Base-by-base conservation (phyloP, 2,329 filamentous ascomycete species). In the Pseudogymnoascus sp. region DNA sequence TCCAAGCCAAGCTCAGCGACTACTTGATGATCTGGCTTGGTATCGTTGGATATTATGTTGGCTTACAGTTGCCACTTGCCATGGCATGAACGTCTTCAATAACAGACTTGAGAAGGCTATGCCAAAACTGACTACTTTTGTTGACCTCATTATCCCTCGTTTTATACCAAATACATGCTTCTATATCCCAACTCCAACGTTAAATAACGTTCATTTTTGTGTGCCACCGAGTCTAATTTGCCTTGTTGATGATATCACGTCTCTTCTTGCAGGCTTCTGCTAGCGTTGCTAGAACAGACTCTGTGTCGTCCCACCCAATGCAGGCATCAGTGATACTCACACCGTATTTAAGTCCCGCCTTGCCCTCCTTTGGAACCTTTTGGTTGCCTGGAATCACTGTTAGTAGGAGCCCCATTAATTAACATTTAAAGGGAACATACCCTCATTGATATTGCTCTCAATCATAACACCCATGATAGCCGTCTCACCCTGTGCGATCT, bases 401-500 rank as follows among this genome's bases (percentile, higher is more conserved):
- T 58, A 68, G 64, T 10, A 29, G 62, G 52, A 59, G 39, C 60
- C 6, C 16, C 21, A 7, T 6, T 35, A 33, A 14, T 39, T 12
- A 12, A 31, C 23, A 1, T 12, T 37, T 52, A 59, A 16, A 14
- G 41, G 11, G 41, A 38, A 73, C 81, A 71, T 75, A 89, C 90
- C 92, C 78, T 97, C 93, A 71, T 93, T 89, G 78, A 97, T 95
- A 76, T 97, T 90, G 76, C 90, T 95, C 81, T 99, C 94, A 71
- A 99, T 96, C 94, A 99, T 99, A 64, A 97, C 91, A 71, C 94
- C 94, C 85, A 97, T 93, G 72, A 99, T 94, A 59, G 81, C 88
- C 2, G 83, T 83, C 78, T 97, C 93, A 37, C 94, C 94, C 63
- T 83, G 84, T 62, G 87, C 82, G 64, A 99, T 90, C 78, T 99